Evolutionary conservation across 495 filamentous ascomycete species (phyloP).

Genomic region (Xylaria longipes): DNA sequence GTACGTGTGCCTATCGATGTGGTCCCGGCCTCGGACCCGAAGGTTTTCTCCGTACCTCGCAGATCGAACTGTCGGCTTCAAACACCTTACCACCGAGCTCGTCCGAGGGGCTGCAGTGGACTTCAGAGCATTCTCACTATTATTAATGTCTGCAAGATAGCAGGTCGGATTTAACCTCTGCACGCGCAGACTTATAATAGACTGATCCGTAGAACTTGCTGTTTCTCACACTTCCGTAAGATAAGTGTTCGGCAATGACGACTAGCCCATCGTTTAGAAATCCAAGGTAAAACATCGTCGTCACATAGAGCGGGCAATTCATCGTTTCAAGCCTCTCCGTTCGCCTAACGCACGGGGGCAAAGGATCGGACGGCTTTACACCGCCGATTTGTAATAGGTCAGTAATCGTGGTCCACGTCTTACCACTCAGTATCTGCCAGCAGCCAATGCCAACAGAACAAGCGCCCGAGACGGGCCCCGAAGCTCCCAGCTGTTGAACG

Average conservation of each 20-base stretch:
- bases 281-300: neutral
- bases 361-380: neutral
- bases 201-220: neutral
- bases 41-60: constrained; percentile 26
- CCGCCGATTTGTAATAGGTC: constrained; percentile 18
- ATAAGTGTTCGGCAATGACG: neutral
- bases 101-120: constrained; percentile 14
- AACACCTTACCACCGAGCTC: constrained; percentile 37
- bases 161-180: neutral
- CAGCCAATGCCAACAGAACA: neutral
- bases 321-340: neutral
- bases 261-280: neutral
- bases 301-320: neutral
- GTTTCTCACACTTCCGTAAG: neutral
- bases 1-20: neutral
- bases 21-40: constrained; percentile 20
- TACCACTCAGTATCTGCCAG: neutral
- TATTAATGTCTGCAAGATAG: neutral
- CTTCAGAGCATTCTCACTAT: neutral
- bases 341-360: neutral
- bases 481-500: constrained; percentile 9
- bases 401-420: constrained; percentile 10
- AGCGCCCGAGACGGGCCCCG: neutral
- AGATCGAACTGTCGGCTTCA: constrained; percentile 28
- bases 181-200: neutral